phyloP scores from a whole-genome alignment of 306 rosid species.

The Prunus salicina region DNA sequence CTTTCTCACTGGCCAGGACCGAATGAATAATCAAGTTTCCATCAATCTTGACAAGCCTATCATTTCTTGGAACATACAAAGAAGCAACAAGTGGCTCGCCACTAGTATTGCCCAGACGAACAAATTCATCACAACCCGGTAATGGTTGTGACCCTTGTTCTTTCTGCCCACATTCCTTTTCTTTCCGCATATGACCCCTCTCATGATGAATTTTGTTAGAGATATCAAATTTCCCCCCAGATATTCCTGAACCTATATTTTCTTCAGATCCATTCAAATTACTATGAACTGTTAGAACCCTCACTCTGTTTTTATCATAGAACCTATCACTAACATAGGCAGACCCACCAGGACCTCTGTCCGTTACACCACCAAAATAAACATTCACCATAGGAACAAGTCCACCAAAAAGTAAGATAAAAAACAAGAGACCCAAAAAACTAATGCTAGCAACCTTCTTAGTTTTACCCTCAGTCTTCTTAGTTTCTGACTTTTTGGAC shows the following conservation, averaged over 20 bases:
- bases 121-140: constrained; percentile 30
- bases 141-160: constrained; percentile 16
- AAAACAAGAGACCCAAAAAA: constrained; percentile 80
- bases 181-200: constrained; percentile 24
- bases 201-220: constrained; percentile 32
- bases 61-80: constrained; percentile 92
- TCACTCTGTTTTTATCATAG: constrained; percentile 47
- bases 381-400: constrained; percentile 64
- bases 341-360: constrained; percentile 42
- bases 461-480: constrained; percentile 67
- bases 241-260: constrained; percentile 30
- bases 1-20: constrained; percentile 87
- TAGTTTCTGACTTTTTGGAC: constrained; percentile 48
- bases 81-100: constrained; percentile 93
- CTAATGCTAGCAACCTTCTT: constrained; percentile 97
- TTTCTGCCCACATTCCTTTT: constrained; percentile 20
- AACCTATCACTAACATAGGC: constrained; percentile 42
- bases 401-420: constrained; percentile 75
- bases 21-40: constrained; percentile 96
- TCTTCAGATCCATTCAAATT: constrained; percentile 51
- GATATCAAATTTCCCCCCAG: constrained; percentile 41
- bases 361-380: constrained; percentile 50
- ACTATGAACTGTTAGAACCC: constrained; percentile 47
- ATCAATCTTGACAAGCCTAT: constrained; percentile 88
- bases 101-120: constrained; percentile 51